Evolutionary conservation across 768 basidiomycete genomes (phyloP), one percentile per base, ranked within the genome.

Genomic region (Podaxis sp.): DNA sequence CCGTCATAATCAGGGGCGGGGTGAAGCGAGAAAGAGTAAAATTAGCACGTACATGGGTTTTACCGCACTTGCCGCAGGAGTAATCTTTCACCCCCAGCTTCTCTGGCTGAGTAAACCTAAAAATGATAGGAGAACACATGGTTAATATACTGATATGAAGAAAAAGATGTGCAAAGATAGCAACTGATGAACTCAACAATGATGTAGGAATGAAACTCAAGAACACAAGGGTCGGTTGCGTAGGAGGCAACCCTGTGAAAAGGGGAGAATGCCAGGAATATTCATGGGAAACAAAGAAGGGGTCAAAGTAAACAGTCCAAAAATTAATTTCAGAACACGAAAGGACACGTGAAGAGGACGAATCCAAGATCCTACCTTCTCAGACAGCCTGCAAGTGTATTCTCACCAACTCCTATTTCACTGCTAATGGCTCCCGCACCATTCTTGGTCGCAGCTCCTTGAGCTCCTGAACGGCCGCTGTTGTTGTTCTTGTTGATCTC

Each of bases 51-150:
- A 89, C 86, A 73, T 85, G 84, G 2, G 87, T 80, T 68, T 88
- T 90, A 20, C 84, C 85, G 69, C 96, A 99, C 74, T 89, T 91
- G 22, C 79, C 80, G 71, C 96, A 99, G 49, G 82, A 87, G 70
- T 95, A 96, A 66, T 91, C 90, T 71, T 91, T 94, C 3, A 86
- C 77, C 2, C 85, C 90, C 4, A 99, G 77, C 66, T 89, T 91
- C 74, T 99, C 96, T 10, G 89, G 84, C 60, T 89, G 88, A 3
- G 95, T 96, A 69, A 85, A 96, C 70, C 94, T 95, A 70, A 65
- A 56, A 64, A 40, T 56, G 51, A 36, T 22, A 28, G 62, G 20
- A 63, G 55, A 63, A 56, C 17, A 49, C 40, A 50, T 41, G 58
- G 52, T 46, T 60, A 60, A 52, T 55, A 60, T 62, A 54, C 12